These are phyloP conservation scores for Fusarium sp. DNA, from an alignment of 2,329 filamentous ascomycete genomes.

Conservation along the genomic window DNA sequence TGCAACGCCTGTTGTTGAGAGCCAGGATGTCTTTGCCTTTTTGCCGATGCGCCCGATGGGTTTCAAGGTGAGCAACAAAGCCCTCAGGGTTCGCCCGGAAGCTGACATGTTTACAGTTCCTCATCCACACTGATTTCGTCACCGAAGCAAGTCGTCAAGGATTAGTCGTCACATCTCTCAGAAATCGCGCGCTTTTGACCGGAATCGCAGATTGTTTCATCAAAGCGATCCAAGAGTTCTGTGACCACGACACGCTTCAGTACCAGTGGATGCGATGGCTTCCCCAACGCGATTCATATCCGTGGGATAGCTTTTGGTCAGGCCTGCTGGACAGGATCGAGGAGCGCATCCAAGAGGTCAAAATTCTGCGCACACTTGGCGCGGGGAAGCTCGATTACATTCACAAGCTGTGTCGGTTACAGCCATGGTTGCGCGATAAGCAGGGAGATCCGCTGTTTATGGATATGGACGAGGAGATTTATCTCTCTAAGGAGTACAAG, in stretches of 20 bases:
- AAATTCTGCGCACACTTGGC: slow-evolving; percentile 18
- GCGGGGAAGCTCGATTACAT: slow-evolving; percentile 16
- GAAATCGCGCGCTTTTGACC: slow-evolving; percentile 53
- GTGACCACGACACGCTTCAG: slow-evolving; percentile 50
- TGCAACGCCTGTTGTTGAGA: slow-evolving; percentile 50
- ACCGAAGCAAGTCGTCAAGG: slow-evolving; percentile 59
- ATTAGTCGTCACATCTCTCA: slow-evolving; percentile 50
- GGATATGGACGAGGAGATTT: slow-evolving; percentile 25
- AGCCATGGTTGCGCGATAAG: slow-evolving; percentile 18
- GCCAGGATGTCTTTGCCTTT: slow-evolving; percentile 60
- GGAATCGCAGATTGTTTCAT: slow-evolving; percentile 55
- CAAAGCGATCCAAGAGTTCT: slow-evolving; percentile 54
- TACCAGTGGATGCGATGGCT: slow-evolving; percentile 61
- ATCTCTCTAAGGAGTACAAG: slow-evolving; percentile 33
- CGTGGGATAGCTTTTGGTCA: slow-evolving; percentile 46
- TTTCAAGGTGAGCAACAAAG: slow-evolving; percentile 52
- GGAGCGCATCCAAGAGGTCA: slow-evolving; percentile 12
- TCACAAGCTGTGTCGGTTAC: slow-evolving; percentile 7
- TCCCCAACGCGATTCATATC: slow-evolving; percentile 44
- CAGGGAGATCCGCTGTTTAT: slow-evolving; percentile 30
- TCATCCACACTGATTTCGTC: slow-evolving; percentile 64
- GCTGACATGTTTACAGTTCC: slow-evolving; percentile 48
- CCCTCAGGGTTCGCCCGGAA: background rate
- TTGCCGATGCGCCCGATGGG: slow-evolving; percentile 56
- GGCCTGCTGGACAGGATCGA: slow-evolving; percentile 42